Evolutionary conservation across 2,329 filamentous ascomycete genomes (phyloP).

Genomic region (Aspergillus proliferans): DNA sequence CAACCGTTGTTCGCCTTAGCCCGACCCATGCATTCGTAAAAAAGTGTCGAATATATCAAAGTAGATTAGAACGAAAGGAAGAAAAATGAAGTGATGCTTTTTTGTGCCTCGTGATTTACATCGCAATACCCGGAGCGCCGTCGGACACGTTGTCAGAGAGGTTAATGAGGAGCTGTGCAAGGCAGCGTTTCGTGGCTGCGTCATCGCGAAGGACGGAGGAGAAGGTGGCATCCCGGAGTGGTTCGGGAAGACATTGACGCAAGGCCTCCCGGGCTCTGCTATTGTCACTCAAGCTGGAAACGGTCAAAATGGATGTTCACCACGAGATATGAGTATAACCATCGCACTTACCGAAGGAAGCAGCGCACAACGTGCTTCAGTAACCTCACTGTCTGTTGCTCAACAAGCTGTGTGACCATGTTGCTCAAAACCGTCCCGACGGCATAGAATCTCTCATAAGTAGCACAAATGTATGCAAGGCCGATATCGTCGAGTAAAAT

Average conservation of each 20-base stretch:
- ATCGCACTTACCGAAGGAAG: conserved; percentile 70
- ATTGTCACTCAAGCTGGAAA: conserved; percentile 78
- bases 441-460: conserved; percentile 96
- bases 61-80: conserved; percentile 20
- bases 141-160: conserved; percentile 80
- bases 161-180: conserved; percentile 95
- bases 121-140: conserved; percentile 31
- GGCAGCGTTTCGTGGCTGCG: conserved; percentile 92
- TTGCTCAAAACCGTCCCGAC: conserved; percentile 96
- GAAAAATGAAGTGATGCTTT: conserved; percentile 17
- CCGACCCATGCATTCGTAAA: conserved; percentile 39
- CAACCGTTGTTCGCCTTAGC: conserved; percentile 34
- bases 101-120: conserved; percentile 27
- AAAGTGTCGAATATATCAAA: conserved; percentile 26
- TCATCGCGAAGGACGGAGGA: conserved; percentile 94
- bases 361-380: conserved; percentile 97
- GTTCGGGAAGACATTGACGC: conserved; percentile 91
- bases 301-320: conserved; percentile 1
- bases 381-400: conserved; percentile 91
- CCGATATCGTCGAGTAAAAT: conserved; percentile 95
- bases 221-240: conserved; percentile 97
- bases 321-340: background rate
- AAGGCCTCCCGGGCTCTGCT: conserved; percentile 90
- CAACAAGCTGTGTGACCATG: conserved; percentile 96
- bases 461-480: conserved; percentile 96